Conservation (phyloP, 768 basidiomycete genomes). For the Postia placenta region DNA sequence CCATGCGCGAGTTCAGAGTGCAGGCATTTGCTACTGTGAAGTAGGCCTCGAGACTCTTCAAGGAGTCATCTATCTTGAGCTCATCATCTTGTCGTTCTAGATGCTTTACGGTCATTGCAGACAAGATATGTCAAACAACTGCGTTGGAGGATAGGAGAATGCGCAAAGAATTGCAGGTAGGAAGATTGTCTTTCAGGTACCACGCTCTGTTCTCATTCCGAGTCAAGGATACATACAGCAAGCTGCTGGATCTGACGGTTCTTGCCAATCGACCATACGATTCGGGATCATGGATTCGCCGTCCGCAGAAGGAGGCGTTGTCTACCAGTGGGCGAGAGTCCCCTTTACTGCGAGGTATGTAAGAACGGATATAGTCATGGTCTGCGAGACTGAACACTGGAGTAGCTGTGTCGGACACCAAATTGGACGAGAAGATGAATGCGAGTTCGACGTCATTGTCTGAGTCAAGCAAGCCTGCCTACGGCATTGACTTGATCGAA, state of each 20-base stretch:
- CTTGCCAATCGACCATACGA: conserved; percentile 71
- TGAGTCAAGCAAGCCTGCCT: conserved; percentile 23
- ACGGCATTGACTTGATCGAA: conserved; percentile 35
- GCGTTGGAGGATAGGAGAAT: conserved; percentile 87
- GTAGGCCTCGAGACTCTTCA: conserved; percentile 31
- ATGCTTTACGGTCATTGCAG: conserved; percentile 71
- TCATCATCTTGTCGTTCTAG: conserved; percentile 28
- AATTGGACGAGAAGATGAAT: conserved; percentile 58
- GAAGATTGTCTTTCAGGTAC: too few relatives aligned
- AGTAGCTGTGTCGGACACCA: conserved; percentile 26
- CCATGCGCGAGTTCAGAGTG: conserved; percentile 59
- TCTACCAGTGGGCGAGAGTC: conserved; percentile 66
- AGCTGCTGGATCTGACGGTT: conserved; percentile 77
- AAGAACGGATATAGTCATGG: too few relatives aligned
- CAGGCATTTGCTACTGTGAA: conserved; percentile 69
- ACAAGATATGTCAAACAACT: conserved; percentile 82
- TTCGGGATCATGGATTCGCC: conserved; percentile 74
- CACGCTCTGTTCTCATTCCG: background rate
- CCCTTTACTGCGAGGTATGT: conserved; percentile 52
- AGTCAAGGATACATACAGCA: conserved; percentile 72
- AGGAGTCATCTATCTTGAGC: background rate
- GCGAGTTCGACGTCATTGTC: conserved; percentile 35
- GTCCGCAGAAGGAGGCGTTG: conserved; percentile 56
- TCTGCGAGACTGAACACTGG: background rate
- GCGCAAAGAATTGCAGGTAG: conserved; percentile 83